Base-by-base conservation (phyloP, 306 rosid species). In the Prunus salicina region DNA sequence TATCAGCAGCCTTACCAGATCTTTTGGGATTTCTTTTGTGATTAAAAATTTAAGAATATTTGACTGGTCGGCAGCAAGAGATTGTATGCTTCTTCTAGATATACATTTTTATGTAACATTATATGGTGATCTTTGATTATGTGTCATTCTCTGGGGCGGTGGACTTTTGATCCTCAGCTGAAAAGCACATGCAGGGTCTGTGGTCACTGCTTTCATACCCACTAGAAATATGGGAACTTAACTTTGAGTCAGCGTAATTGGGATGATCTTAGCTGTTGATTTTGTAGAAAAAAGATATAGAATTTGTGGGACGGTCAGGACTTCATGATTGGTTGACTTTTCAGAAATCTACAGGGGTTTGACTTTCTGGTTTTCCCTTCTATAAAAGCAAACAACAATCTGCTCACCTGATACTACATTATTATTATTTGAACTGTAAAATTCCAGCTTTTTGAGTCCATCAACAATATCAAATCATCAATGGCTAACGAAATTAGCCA, bases 1-100 rank as follows among this genome's bases (percentile, higher is more conserved):
- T 38, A 56, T 72, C 76, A 72, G 51, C 53, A 34, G 13, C 32
- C 76, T 72, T 70, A 64, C 85, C 97, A 85, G 91, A 88, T 86
- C 69, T 82, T 47, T 79, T 78, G 94, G 91, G 94, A 89, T 91
- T 60, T 67, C 47, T 78, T 75, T 67, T 64, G 15, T 63, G 45
- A 64, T 77, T 71, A 56, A 71, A 75, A 80, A 79, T 20, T 64
- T 60, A 81, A 80, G 34, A 71, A 62, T 32, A 84, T 72, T 47
- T 72, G 82, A 84, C 85, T 61, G 65, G 46, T 32, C 28, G 60
- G 68, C 25, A 60, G 30, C 74, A 30, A 66, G 63, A 72, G 24
- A 25, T 78, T 79, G 11, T 53, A 27, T 8, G 63, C 51, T 47
- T 73, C 66, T 74, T 53, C 24, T n/a, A 45, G 60, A 68, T 61